Percentiles rank a stretch among this genome's conserved stretches.
Conservation (phyloP, 371 early-diverging fungal genomes). For the Actinomortierella wolfii region DNA sequence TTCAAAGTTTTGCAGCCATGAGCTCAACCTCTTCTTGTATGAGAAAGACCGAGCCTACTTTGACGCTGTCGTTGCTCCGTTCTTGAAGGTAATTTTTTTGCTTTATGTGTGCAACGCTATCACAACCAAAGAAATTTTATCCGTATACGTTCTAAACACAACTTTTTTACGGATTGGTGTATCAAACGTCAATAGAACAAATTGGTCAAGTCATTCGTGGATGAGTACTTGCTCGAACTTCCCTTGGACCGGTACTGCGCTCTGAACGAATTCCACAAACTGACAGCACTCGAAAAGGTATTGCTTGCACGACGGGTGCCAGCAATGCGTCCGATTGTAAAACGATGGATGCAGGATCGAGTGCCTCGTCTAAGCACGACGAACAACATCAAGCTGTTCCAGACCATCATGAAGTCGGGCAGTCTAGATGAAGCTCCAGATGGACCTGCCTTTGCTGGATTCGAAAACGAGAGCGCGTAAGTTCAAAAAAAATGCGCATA, state of each 20-base stretch:
- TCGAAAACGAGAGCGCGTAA: too few relatives aligned
- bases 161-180: background rate
- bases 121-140: too few relatives aligned
- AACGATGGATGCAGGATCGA: slow-evolving; percentile 40
- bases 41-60: slow-evolving; percentile 55
- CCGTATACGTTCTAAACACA: too few relatives aligned
- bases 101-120: too few relatives aligned
- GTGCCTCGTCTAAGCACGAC: slow-evolving; percentile 18
- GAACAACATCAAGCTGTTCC: slow-evolving; percentile 25
- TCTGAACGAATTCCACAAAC: slow-evolving; percentile 39
- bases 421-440: slow-evolving; percentile 10
- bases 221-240: slow-evolving; percentile 51
- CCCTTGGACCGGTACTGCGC: slow-evolving; percentile 45
- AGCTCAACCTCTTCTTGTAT: slow-evolving; percentile 62
- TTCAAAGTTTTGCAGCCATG: slow-evolving; percentile 54
- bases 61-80: slow-evolving; percentile 47
- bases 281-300: slow-evolving; percentile 52
- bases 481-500: too few relatives aligned
- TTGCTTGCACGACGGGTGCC: slow-evolving; percentile 51
- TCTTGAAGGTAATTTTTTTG: slow-evolving; percentile 50
- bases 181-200: slow-evolving; percentile 47
- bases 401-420: slow-evolving; percentile 29
- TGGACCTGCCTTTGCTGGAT: background rate
- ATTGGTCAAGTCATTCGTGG: slow-evolving; percentile 56
- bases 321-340: slow-evolving; percentile 31